These are phyloP conservation scores for Alternaria rosae DNA, from an alignment of 2,329 filamentous ascomycete genomes.

Conservation along the genomic window DNA sequence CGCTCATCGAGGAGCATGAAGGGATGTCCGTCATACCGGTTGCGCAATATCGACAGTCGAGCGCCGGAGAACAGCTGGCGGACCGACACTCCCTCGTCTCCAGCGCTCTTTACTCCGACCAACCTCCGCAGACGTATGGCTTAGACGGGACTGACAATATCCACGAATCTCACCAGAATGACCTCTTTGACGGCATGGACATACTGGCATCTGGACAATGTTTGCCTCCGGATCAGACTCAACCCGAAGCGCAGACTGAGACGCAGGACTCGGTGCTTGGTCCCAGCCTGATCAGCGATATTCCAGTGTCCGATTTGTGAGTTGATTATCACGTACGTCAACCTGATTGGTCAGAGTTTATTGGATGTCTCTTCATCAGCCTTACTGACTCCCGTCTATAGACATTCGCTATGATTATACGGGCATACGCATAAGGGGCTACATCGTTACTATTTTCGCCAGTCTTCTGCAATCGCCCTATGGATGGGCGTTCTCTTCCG, in stretches of 20 bases:
- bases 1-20: slow-evolving; percentile 1
- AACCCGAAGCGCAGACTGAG: background rate
- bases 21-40: slow-evolving; percentile 24
- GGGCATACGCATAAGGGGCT: background rate
- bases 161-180: background rate
- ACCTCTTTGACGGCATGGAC: slow-evolving; percentile 6
- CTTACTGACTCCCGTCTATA: background rate
- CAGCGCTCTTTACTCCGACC: slow-evolving; percentile 14
- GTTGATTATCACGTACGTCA: background rate
- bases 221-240: slow-evolving; percentile 2
- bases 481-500: background rate
- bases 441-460: background rate
- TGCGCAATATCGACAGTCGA: slow-evolving; percentile 17
- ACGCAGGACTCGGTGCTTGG: slow-evolving; percentile 1
- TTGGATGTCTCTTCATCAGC: background rate
- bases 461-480: background rate
- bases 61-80: slow-evolving; percentile 7
- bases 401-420: background rate
- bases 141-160: slow-evolving; percentile 19
- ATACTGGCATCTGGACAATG: slow-evolving; percentile 14
- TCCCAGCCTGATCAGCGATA: background rate
- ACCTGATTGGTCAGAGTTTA: background rate
- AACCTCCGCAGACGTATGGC: slow-evolving; percentile 17
- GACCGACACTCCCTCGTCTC: slow-evolving; percentile 8
- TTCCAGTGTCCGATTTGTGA: background rate